Evolutionary conservation across 2,329 filamentous ascomycete genomes (phyloP), one percentile per base, ranked within the genome.

Genomic region (Pseudopyricularia cyperi): DNA sequence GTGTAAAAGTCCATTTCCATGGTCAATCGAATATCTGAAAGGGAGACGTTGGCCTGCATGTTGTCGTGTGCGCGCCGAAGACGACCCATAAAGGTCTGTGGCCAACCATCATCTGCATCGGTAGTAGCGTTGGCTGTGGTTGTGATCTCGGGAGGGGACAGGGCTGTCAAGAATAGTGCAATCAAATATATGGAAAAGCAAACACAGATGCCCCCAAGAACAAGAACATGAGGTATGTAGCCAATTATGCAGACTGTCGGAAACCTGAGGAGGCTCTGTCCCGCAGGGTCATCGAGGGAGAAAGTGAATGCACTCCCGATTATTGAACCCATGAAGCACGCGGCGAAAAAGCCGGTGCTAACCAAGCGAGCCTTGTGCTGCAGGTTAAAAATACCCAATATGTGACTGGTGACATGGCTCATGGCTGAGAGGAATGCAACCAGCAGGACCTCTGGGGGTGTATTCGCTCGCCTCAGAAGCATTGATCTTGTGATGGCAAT

Each of bases 1-100:
- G 89, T 95, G 64, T 97, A 98, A 63, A 97, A 96, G 64, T 98
- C 93, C 73, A 97, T 94, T 52, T 89, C 82, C 72, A 86, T 82
- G 44, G 83, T 87, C 52, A 97, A 79, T 12, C 83, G 80, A 35
- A 96, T 80, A 37, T 85, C 83, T 1, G 86, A 85, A 22, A 96
- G 75, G 12, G 93, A 89, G 3, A 91, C 80, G 54, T 93, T 93
- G 2, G 90, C 90, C 66, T 96, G 90, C 75, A 97, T 85, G 58
- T 97, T 97, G 48, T 79, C 79, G 61, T 94, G 89, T 0, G 91
- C 90, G 49, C 79, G 74, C 1, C 68, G 63, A 26, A 95, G 71
- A 47, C 89, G 77, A 60, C 87, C 79, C 35, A 67, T 63, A 52
- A 82, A 73, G 2, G 67, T 69, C 52, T 72, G 58, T 33, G 47